Evolutionary conservation across 2,329 filamentous ascomycete species (phyloP).

Genomic region (Akanthomyces dipterigenus): DNA sequence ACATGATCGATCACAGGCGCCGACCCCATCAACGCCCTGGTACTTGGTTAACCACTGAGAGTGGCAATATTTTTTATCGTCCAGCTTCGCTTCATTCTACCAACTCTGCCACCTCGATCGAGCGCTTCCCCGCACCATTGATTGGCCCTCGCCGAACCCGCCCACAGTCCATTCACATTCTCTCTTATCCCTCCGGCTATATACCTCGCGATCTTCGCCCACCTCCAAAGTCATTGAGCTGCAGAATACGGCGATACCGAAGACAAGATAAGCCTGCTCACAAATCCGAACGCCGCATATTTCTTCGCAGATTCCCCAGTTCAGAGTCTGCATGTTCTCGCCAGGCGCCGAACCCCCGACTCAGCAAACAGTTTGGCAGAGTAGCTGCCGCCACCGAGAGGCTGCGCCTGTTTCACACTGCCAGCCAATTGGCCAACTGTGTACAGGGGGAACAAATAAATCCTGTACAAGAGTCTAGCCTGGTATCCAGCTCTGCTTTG

Average conservation of each 20-base stretch:
- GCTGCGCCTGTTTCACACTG: neutral
- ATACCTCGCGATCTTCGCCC: conserved; percentile 39
- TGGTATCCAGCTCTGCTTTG: neutral
- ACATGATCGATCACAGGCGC: conserved; percentile 1
- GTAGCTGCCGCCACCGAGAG: neutral
- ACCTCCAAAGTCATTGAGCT: conserved; percentile 25
- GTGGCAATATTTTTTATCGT: conserved; percentile 25
- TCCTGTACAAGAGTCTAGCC: neutral
- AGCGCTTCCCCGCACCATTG: conserved; percentile 28
- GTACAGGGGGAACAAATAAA: neutral
- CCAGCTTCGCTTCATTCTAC: conserved; percentile 14
- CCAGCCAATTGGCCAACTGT: neutral
- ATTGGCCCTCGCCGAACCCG: conserved; percentile 33
- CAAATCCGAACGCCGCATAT: neutral
- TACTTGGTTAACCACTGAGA: conserved; percentile 19
- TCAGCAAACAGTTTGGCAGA: neutral
- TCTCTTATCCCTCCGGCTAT: conserved; percentile 36
- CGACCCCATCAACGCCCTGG: neutral
- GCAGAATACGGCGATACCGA: neutral
- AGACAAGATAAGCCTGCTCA: neutral
- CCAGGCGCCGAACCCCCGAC: neutral
- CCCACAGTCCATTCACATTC: conserved; percentile 36
- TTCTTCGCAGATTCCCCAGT: neutral
- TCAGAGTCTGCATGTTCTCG: neutral
- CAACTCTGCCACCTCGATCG: neutral